Conservation (phyloP, 2,329 filamentous ascomycete species). For the Talaromyces funiculosus region DNA sequence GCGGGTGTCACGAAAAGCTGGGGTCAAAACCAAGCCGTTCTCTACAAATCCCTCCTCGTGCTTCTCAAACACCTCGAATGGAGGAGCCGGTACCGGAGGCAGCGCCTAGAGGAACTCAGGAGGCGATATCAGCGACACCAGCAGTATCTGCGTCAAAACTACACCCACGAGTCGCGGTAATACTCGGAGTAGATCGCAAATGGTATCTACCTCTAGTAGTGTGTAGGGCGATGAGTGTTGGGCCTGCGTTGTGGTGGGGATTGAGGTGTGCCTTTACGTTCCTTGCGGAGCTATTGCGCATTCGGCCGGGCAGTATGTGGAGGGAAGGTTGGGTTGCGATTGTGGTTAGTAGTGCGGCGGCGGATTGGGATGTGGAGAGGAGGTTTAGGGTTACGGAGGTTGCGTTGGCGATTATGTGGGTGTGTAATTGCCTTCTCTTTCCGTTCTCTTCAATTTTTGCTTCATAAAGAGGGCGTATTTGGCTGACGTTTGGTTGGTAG, state of each 20-base stretch:
- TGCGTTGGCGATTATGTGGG: conserved; percentile 67
- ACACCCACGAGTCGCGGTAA: conserved; percentile 71
- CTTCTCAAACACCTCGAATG: not conserved
- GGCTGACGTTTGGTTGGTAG: conserved; percentile 36
- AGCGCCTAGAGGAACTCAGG: not conserved
- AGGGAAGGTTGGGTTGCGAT: conserved; percentile 37
- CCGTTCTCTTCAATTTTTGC: not conserved
- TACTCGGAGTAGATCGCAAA: conserved; percentile 64
- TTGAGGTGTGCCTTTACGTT: conserved; percentile 64
- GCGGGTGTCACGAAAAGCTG: not conserved
- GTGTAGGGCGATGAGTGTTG: conserved; percentile 65
- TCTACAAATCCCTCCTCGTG: not conserved
- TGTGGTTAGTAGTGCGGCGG: conserved; percentile 32
- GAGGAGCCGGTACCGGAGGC: not conserved
- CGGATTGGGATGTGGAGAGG: conserved; percentile 42
- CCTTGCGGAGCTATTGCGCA: conserved; percentile 56
- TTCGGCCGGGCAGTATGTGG: conserved; percentile 36
- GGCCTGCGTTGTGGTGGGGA: conserved; percentile 67
- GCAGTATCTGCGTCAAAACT: conserved; percentile 38
- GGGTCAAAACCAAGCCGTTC: not conserved
- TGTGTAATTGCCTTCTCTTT: conserved; percentile 43
- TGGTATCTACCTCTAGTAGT: conserved; percentile 71
- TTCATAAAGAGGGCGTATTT: not conserved
- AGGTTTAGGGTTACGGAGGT: conserved; percentile 61
- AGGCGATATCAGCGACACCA: not conserved